Evolutionary conservation across 108 stramenopile species (phyloP).

Genomic region (Parietichytrium sp.): DNA sequence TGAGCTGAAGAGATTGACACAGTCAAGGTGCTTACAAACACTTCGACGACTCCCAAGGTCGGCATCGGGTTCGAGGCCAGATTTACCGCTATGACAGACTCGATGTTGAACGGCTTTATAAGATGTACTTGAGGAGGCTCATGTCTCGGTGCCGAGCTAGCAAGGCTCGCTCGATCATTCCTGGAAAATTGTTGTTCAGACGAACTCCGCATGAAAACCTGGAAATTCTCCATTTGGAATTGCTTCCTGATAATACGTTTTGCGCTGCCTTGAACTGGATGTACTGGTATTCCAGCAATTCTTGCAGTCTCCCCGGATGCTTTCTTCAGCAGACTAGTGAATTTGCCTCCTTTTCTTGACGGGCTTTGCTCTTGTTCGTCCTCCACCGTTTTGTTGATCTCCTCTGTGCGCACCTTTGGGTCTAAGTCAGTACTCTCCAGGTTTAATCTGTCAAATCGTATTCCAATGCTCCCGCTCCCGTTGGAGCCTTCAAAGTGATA

Average conservation of each 20-base stretch:
- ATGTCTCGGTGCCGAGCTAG: no score
- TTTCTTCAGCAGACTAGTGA: no score
- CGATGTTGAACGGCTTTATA: background rate
- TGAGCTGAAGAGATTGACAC: background rate
- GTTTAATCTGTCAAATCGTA: background rate
- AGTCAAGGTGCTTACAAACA: background rate
- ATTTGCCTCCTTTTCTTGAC: no score
- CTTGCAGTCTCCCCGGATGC: background rate
- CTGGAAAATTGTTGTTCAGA: no score
- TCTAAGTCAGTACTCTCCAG: background rate
- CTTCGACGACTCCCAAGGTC: constrained; percentile 4
- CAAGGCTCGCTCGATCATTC: background rate
- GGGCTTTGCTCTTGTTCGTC: background rate
- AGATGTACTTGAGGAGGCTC: background rate
- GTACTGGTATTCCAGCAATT: background rate
- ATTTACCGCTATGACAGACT: constrained; percentile 23
- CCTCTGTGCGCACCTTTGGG: background rate
- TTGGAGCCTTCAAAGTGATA: constrained; percentile 11
- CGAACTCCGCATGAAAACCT: background rate
- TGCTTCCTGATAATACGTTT: constrained; percentile 34
- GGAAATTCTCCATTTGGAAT: background rate
- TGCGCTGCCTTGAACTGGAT: constrained; percentile 23
- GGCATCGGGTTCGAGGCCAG: constrained; percentile 12
- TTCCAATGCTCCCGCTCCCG: background rate
- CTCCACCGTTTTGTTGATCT: background rate